A percentile compares a stretch with the other conserved stretches of the same genome.
Evolutionary conservation across 257 asterid species (phyloP).

Genomic region (Solanum gracilifrons): DNA sequence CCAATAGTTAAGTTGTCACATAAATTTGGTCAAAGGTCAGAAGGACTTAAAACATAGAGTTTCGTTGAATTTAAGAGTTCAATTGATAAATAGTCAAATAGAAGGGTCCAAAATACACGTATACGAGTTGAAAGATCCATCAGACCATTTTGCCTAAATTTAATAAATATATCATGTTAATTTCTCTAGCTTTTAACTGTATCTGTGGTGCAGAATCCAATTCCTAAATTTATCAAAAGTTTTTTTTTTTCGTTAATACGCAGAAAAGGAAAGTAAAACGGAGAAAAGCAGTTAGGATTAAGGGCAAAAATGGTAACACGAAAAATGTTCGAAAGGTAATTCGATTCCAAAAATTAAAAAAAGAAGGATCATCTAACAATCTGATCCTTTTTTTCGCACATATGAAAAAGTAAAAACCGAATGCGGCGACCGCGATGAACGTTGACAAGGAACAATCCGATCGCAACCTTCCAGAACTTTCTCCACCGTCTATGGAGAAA

Average conservation of each 20-base stretch:
- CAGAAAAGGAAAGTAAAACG: neutral
- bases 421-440: constrained; percentile 13
- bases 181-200: neutral
- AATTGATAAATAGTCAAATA: too few relatives aligned
- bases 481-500: neutral
- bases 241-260: neutral
- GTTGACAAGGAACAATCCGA: neutral
- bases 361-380: neutral
- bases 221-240: neutral
- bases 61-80: too few relatives aligned
- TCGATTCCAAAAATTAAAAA: neutral
- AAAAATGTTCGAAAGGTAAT: neutral
- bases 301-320: neutral
- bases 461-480: neutral
- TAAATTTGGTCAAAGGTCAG: too few relatives aligned
- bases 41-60: too few relatives aligned
- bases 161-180: neutral
- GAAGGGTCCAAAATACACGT: too few relatives aligned
- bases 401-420: neutral
- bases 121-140: too few relatives aligned
- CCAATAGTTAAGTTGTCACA: too few relatives aligned
- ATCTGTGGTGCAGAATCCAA: neutral
- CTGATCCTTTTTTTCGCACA: neutral
- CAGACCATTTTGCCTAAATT: neutral
- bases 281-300: neutral